Conservation (phyloP, 768 basidiomycete species). For the Kwoniella bestiolae region DNA sequence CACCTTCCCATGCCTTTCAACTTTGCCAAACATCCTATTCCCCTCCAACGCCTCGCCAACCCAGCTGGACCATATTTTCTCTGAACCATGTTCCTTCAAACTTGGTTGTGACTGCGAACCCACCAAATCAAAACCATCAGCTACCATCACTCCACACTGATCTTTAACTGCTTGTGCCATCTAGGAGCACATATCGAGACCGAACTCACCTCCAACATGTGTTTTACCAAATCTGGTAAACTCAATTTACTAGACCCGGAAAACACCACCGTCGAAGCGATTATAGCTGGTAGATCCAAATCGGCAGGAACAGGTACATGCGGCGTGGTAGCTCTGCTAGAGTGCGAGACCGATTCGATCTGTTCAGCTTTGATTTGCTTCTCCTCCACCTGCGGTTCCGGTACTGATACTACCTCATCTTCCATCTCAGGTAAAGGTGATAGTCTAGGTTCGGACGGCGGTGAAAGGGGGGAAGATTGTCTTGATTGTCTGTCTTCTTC, state of each 20-base stretch:
- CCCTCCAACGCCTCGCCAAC: conserved; percentile 31
- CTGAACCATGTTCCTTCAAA: conserved; percentile 44
- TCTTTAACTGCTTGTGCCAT: too few species aligned
- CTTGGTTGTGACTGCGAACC: conserved; percentile 51
- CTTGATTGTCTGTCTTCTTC: conserved; percentile 13
- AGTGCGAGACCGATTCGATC: conserved; percentile 8
- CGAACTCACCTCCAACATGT: conserved; percentile 54
- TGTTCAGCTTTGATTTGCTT: conserved; percentile 18
- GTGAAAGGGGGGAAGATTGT: conserved; percentile 19
- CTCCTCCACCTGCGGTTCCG: background rate
- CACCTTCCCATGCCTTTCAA: conserved; percentile 54
- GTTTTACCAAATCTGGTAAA: conserved; percentile 55
- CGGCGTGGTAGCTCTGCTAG: conserved; percentile 9
- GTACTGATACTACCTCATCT: background rate
- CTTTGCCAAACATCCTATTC: conserved; percentile 55
- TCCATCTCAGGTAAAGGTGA: conserved; percentile 11
- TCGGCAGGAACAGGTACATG: conserved; percentile 20
- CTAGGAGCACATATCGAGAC: background rate
- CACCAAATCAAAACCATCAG: background rate
- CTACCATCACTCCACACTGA: too few species aligned
- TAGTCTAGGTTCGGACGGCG: conserved; percentile 14
- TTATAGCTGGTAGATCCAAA: conserved; percentile 48
- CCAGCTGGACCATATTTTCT: conserved; percentile 48
- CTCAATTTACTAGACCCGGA: conserved; percentile 52
- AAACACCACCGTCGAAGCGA: conserved; percentile 55